Base-by-base conservation (phyloP, 2,329 filamentous ascomycete genomes). In the Colletotrichum echinochloae region DNA sequence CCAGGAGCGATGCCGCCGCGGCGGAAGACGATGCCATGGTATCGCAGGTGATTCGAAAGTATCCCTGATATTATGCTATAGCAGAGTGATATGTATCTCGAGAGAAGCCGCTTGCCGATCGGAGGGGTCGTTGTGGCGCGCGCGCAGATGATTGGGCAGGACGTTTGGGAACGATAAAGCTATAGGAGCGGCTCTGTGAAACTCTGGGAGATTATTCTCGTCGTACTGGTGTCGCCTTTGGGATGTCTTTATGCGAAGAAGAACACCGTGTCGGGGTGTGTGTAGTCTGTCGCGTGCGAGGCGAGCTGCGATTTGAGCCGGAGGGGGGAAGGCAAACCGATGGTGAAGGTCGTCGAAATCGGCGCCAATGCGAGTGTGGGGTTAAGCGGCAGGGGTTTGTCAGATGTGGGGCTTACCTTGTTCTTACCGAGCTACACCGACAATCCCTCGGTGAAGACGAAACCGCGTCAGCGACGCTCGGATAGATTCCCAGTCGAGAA, bases 1-100 rank as follows among this genome's bases (percentile, higher is more conserved):
- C 85, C 56, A 99, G 89, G 74, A 98, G 89, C 72, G 91, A 86
- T 26, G 90, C 92, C 18, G 92, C 90, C 12, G 90, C 89, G 72
- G 83, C 85, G 49, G 81, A 79, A 57, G 83, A 81, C 49, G 82
- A 82, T 66, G 83, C 80, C 79, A 84, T 83, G 57, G 65, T 52
- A 18, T 23, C 35, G 26, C 33, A 51, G 39, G 12, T 37, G 0
- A 11, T 2, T 11, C 30, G 35, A 6, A 23, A n/a, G 33, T 8
- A 16, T 7, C 11, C 16, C 9, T 2, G 6, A 14, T 41, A 6
- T 37, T 37, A 20, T 46, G 6, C 9, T 46, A 1, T 14, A 28
- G 9, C 14, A 26, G 26, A 16, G 33, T 37, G 33, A 4, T 33
- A 20, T 28, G 8, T n/a, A 2, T 28, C 26, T 48, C 28, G 9